Base-by-base conservation (phyloP, 1,284 basidiomycete genomes). In the Tilletia horrida region DNA sequence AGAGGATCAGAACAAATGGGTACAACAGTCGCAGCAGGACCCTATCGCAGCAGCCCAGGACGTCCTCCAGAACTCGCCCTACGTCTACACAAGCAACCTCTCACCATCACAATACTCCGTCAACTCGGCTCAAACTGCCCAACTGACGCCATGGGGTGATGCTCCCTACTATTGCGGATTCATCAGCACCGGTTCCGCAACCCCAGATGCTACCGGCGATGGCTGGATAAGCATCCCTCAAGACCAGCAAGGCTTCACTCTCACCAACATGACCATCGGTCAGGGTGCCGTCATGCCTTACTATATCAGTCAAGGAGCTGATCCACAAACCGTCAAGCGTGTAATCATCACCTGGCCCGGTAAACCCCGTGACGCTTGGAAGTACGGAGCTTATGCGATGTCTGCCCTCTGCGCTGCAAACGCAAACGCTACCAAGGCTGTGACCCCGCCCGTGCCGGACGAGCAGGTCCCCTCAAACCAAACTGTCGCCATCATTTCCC, bases 181-280 rank as follows among this genome's bases (percentile, higher is more conserved):
- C 23, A 47, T 68, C 16, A 47, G 66, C 31, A 73, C 70, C 63
- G 74, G 76, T 1, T 67, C 47, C 16, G 74, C 78, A 65, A 71
- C 16, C 71, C 73, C 16, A 67, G 48, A 43, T 18, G 25, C 3
- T 14, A 55, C 65, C 3, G 66, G 68, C 8, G 67, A 63, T 3
- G 92, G 93, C 0, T 81, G 77, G 73, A 4, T 68, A 11, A 65
- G 45, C 1, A 47, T 81, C 0, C 79, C 80, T 11, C 35, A 40
- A 1, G 40, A 66, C 0, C 63, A 80, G 9, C 31, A 61, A 3
- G 71, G 65, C 14, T 81, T 80, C 68, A 66, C 69, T 27, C 66
- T 81, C 71, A 67, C 72, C 14, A 72, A 76, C 3, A 61, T 65
- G 27, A 69, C 70, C 3, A 64, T 74, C 13, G 43, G 25, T 18